phyloP scores from a whole-genome alignment of 2,329 filamentous ascomycete genomes.

The Kalmusia sp. region DNA sequence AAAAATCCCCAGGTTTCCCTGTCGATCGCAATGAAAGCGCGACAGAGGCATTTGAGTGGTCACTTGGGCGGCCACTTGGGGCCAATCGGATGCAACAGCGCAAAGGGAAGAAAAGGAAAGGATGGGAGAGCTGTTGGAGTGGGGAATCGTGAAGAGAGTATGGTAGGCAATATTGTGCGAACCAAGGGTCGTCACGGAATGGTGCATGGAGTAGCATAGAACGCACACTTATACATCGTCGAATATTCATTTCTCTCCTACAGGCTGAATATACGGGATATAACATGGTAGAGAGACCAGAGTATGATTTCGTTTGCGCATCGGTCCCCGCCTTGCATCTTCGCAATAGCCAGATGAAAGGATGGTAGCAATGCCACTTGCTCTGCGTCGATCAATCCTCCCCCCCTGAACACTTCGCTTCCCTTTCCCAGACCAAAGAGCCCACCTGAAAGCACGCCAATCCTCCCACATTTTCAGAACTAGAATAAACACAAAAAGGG shows the following conservation, averaged over 20 bases:
- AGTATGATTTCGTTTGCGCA: no score
- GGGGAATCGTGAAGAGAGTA: background rate
- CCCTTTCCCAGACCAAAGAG: background rate
- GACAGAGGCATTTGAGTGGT: no score
- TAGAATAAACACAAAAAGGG: slow-evolving; percentile 24
- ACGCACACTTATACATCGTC: background rate
- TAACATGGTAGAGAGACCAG: no score
- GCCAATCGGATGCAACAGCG: background rate
- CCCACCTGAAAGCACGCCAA: background rate
- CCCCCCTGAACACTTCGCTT: background rate
- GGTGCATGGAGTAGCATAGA: no score
- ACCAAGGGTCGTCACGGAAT: background rate
- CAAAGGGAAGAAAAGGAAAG: background rate
- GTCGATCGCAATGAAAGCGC: background rate
- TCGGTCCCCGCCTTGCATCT: no score
- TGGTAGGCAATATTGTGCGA: background rate
- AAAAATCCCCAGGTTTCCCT: background rate
- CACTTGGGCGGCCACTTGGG: no score
- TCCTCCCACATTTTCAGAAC: background rate
- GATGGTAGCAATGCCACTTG: no score
- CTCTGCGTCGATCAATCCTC: no score
- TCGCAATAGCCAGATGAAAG: no score
- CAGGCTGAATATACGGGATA: background rate
- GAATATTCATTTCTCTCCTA: background rate
- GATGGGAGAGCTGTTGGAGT: background rate